Base-by-base conservation (phyloP, 257 asterid genomes). In the Solanum tarapatanum region DNA sequence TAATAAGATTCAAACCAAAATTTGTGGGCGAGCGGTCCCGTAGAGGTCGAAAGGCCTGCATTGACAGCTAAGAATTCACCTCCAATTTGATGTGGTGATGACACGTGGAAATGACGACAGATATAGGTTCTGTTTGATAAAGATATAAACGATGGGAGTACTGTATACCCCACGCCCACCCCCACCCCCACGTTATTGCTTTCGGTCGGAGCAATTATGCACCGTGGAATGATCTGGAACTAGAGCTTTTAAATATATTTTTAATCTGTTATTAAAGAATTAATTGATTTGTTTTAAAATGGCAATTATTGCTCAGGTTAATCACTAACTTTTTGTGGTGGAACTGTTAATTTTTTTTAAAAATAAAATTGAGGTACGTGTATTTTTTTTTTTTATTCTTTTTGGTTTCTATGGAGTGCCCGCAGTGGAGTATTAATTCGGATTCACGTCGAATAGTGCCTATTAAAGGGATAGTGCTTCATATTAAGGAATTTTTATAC, bases 61-160 rank as follows among this genome's bases (percentile, higher is more conserved):
- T 39, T 80, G 76, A 84, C 87, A 88, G 85, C 87, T 83, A 84
- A 73, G 39, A 48, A 58, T 21, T 66, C 84, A 87, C 89, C 89
- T 88, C 87, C 89, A 88, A 88, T 26, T 60, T 87, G 45, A 60
- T 90, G 39, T 60, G 19, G 6, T 51, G 69, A 11, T 51, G 92
- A 79, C 93, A 91, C 92, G 93, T 90, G 93, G 72, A 43, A 9
- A 36, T 72, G 2, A 3, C 3, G 82, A 82, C 72, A 32, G 86
- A 88, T 84, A 60, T 36, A 83, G 88, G 60, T 58, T 72, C 87
- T 89, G 86, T 85, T 88, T 88, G 91, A 90, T 86, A 17, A 1
- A 24, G 86, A 60, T 28, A 1, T 72, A 9, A 39, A 68, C 3
- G 33, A 48, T 72, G 51, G 66, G 80, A 16, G 32, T 48, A 69